Percentiles rank a stretch among this genome's conserved stretches.
These are phyloP conservation scores for Ceratocystis albifundus DNA, from an alignment of 2,329 filamentous ascomycete species.

Conservation along the genomic window DNA sequence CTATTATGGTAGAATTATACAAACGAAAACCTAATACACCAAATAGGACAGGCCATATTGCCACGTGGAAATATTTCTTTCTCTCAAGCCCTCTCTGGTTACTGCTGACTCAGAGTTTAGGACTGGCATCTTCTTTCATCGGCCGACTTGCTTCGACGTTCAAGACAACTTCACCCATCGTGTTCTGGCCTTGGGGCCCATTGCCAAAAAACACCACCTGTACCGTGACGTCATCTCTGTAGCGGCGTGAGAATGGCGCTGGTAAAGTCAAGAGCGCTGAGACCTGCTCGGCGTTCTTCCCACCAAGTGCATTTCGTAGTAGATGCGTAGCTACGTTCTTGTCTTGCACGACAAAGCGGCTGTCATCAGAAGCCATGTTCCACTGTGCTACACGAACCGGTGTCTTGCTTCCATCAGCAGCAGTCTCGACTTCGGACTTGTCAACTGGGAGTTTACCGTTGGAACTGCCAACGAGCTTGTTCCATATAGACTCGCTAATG, in stretches of 20 bases:
- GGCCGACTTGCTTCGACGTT: slow-evolving; percentile 68
- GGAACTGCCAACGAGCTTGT: slow-evolving; percentile 40
- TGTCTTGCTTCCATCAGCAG: slow-evolving; percentile 62
- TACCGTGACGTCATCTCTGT: slow-evolving; percentile 90
- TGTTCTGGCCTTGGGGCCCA: slow-evolving; percentile 41
- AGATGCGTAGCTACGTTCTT: slow-evolving; percentile 94
- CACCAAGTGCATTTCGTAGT: slow-evolving; percentile 86
- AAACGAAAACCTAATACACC: not conserved
- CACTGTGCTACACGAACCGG: slow-evolving; percentile 87
- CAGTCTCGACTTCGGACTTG: slow-evolving; percentile 46
- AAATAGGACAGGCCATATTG: not conserved
- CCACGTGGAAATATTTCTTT: not conserved
- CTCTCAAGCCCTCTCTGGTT: not conserved
- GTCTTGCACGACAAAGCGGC: slow-evolving; percentile 87
- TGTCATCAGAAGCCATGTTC: slow-evolving; percentile 63
- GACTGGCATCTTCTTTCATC: slow-evolving; percentile 30
- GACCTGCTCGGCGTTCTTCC: slow-evolving; percentile 85
- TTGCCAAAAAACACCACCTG: slow-evolving; percentile 98
- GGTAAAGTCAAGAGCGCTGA: slow-evolving; percentile 84
- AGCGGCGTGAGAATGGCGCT: slow-evolving; percentile 79
- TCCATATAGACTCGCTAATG: slow-evolving; percentile 57
- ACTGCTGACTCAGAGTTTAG: slow-evolving; percentile 31
- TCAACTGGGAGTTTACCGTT: slow-evolving; percentile 58
- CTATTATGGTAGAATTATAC: not conserved
- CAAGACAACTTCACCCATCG: slow-evolving; percentile 61